These are phyloP conservation scores for Aureobasidium lini DNA, from an alignment of 2,329 filamentous ascomycete species.

Conservation along the genomic window DNA sequence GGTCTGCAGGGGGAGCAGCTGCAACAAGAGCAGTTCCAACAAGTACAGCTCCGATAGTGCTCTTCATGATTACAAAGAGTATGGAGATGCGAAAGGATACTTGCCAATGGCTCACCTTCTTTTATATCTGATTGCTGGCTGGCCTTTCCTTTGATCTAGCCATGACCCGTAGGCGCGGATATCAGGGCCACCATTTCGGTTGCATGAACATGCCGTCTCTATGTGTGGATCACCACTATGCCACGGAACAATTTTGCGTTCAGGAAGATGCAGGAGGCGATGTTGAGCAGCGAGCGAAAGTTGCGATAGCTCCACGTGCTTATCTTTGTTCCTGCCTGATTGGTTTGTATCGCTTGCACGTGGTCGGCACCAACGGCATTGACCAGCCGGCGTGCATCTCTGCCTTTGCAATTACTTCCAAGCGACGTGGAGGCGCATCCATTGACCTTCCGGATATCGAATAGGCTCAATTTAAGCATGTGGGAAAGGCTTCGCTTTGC, in stretches of 20 bases:
- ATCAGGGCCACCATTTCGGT: neutral
- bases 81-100: neutral
- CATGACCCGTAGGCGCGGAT: neutral
- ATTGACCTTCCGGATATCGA: conserved; percentile 5
- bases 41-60: conserved; percentile 1
- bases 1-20: neutral
- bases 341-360: neutral
- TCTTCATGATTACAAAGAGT: conserved; percentile 9
- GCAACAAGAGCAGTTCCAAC: conserved; percentile 2
- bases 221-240: neutral
- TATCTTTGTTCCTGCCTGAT: neutral
- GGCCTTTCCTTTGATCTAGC: neutral
- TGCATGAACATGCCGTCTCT: neutral
- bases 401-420: neutral
- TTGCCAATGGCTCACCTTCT: neutral
- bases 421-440: neutral
- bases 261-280: conserved; percentile 1
- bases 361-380: conserved; percentile 9
- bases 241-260: neutral
- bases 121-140: neutral
- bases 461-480: neutral
- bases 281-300: neutral
- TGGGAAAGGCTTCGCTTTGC: neutral
- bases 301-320: neutral
- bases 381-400: neutral